phyloP scores from a whole-genome alignment of 352 stramenopile genomes.

The Blastocystis sp. region DNA sequence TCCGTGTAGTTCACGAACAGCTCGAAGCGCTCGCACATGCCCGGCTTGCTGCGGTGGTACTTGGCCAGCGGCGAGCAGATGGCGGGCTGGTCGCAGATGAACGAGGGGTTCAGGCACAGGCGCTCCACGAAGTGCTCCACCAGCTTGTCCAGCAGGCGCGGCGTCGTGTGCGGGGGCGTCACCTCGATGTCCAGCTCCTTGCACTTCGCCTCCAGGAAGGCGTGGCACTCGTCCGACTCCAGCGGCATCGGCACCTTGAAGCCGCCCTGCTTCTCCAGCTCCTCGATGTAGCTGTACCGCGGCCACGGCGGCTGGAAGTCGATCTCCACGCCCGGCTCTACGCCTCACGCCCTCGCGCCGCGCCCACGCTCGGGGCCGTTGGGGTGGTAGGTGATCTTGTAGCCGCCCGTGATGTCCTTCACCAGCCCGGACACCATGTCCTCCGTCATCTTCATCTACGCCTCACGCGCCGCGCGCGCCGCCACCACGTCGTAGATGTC shows the following conservation, averaged over 20 bases:
- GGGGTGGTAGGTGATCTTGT: constrained; percentile 89
- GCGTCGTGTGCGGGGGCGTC: constrained; percentile 84
- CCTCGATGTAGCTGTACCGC: constrained; percentile 90
- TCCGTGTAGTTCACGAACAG: constrained; percentile 91
- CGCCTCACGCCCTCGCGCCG: neutral
- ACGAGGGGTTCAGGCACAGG: constrained; percentile 88
- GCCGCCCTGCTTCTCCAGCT: constrained; percentile 84
- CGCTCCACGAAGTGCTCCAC: constrained; percentile 93
- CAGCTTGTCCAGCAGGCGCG: constrained; percentile 90
- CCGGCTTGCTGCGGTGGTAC: constrained; percentile 83
- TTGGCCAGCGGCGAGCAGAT: constrained; percentile 90
- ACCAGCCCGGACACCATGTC: constrained; percentile 93
- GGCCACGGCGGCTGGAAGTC: constrained; percentile 97
- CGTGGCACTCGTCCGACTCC: constrained; percentile 74
- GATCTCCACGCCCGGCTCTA: constrained; percentile 79
- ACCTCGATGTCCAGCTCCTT: constrained; percentile 84
- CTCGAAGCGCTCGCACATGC: constrained; percentile 95
- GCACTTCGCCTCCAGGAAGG: constrained; percentile 82
- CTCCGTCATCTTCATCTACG: constrained; percentile 89
- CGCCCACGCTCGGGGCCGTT: constrained; percentile 73
- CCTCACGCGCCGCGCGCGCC: neutral
- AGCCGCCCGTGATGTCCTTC: constrained; percentile 90
- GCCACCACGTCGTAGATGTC: constrained; percentile 90
- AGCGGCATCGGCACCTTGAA: constrained; percentile 78
- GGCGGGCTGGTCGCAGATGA: constrained; percentile 94